Percentiles rank a stretch among this genome's conserved stretches.
These are phyloP conservation scores for Pythium aphanidermatum DNA, from an alignment of 352 stramenopile species.

Conservation along the genomic window DNA sequence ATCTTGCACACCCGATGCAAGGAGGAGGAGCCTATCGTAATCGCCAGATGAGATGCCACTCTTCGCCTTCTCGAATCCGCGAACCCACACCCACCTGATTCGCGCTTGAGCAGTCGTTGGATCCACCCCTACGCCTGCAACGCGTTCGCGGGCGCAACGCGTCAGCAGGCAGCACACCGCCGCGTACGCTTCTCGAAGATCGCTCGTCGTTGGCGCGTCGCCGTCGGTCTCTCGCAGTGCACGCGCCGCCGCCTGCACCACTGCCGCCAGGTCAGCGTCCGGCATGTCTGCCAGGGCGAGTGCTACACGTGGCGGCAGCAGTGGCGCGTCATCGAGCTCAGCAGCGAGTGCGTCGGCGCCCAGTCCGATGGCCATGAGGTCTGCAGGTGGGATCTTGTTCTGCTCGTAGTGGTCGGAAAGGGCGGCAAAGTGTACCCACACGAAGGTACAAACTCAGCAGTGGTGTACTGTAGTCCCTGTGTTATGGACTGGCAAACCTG, in stretches of 20 bases:
- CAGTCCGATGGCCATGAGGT: slow-evolving; percentile 13
- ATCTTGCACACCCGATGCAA: slow-evolving; percentile 14
- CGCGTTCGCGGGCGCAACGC: slow-evolving; percentile 13
- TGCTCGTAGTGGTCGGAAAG: too few species aligned
- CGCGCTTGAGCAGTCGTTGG: too few species aligned
- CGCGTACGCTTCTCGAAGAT: slow-evolving; percentile 5
- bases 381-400: slow-evolving; percentile 1
- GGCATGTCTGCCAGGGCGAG: not conserved
- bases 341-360: slow-evolving; percentile 1
- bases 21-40: slow-evolving; percentile 2
- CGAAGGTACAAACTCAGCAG: too few species aligned
- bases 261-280: not conserved
- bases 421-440: too few species aligned
- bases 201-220: slow-evolving; percentile 2
- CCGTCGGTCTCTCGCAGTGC: not conserved
- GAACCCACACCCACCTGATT: too few species aligned
- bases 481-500: not conserved
- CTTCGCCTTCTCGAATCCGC: too few species aligned
- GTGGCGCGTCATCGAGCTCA: slow-evolving; percentile 1
- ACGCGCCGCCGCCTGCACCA: slow-evolving; percentile 4
- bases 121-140: too few species aligned
- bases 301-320: slow-evolving; percentile 6
- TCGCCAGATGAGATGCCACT: too few species aligned
- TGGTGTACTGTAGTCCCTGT: not conserved
- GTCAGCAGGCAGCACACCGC: slow-evolving; percentile 10